Percentiles rank a stretch among this genome's conserved stretches.
phyloP scores from a whole-genome alignment of 2,329 filamentous ascomycete genomes.

The Colletotrichum acutatum region DNA sequence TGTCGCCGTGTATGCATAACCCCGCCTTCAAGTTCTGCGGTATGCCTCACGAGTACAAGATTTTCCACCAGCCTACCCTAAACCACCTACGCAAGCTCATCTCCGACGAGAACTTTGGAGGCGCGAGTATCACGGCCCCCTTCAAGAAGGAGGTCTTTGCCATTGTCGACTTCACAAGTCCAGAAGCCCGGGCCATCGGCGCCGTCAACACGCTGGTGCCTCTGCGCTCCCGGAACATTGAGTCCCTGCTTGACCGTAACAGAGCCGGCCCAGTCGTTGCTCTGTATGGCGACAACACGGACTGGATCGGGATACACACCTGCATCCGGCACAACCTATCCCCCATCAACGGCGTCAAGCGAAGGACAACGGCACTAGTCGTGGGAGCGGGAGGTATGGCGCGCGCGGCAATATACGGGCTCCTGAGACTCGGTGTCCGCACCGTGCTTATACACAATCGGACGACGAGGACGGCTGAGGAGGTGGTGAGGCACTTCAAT shows the following conservation, averaged over 20 bases:
- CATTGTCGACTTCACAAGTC: constrained; percentile 74
- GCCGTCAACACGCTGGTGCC: constrained; percentile 82
- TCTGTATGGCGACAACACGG: constrained; percentile 82
- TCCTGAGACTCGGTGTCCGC: constrained; percentile 80
- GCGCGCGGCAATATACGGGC: constrained; percentile 79
- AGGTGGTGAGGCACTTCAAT: constrained; percentile 76
- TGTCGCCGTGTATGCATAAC: constrained; percentile 83
- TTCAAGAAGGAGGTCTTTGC: constrained; percentile 80
- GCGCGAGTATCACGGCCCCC: constrained; percentile 76
- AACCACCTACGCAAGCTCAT: constrained; percentile 72
- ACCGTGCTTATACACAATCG: constrained; percentile 82
- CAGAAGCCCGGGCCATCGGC: constrained; percentile 78
- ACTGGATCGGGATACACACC: constrained; percentile 82
- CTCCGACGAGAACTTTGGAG: constrained; percentile 75
- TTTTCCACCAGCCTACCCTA: constrained; percentile 70
- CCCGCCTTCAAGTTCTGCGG: constrained; percentile 74
- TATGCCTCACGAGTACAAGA: constrained; percentile 74
- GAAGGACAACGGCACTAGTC: constrained; percentile 65
- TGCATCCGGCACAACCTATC: constrained; percentile 79
- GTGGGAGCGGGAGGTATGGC: constrained; percentile 81
- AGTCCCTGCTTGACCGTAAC: constrained; percentile 66
- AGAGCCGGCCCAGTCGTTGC: constrained; percentile 74
- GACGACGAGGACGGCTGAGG: constrained; percentile 71
- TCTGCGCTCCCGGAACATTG: constrained; percentile 66
- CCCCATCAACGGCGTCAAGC: constrained; percentile 73